phyloP scores from a whole-genome alignment of 345 rosid genomes.

The Melastoma malabathricum region DNA sequence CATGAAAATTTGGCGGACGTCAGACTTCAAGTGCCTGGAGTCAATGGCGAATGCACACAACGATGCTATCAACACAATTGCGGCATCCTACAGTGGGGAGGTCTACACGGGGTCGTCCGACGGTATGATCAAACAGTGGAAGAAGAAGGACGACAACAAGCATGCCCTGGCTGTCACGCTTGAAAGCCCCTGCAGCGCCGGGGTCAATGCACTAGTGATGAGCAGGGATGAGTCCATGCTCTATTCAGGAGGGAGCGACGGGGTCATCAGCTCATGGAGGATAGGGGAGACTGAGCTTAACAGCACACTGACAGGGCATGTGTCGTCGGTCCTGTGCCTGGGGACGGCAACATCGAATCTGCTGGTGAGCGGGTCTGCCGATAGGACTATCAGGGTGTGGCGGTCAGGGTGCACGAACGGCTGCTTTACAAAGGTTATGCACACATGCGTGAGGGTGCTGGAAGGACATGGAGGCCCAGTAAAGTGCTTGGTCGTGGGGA shows the following conservation, averaged over 20 bases:
- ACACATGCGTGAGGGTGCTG: slow-evolving; percentile 47
- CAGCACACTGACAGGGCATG: too few species aligned
- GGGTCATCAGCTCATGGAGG: slow-evolving; percentile 65
- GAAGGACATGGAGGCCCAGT: slow-evolving; percentile 83
- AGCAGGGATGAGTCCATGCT: slow-evolving; percentile 36
- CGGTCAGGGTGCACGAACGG: neutral
- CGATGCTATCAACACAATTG: slow-evolving; percentile 77
- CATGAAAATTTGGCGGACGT: slow-evolving; percentile 73
- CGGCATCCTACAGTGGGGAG: slow-evolving; percentile 38
- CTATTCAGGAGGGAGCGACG: slow-evolving; percentile 66
- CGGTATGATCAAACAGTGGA: slow-evolving; percentile 70
- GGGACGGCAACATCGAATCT: slow-evolving; percentile 43
- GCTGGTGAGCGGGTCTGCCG: slow-evolving; percentile 81
- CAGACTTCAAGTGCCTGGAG: slow-evolving; percentile 70
- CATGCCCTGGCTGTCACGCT: slow-evolving; percentile 39
- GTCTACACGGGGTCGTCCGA: slow-evolving; percentile 88
- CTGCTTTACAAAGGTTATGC: slow-evolving; percentile 10
- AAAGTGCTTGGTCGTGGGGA: slow-evolving; percentile 64
- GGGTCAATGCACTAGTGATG: slow-evolving; percentile 72
- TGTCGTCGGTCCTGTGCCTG: slow-evolving; percentile 25
- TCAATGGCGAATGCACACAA: slow-evolving; percentile 73
- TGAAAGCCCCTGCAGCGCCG: slow-evolving; percentile 55
- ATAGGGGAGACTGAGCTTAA: slow-evolving; percentile 13
- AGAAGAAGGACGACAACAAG: slow-evolving; percentile 35
- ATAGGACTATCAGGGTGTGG: slow-evolving; percentile 71